Percentiles rank a stretch among this genome's conserved stretches.
Conservation (phyloP, 768 basidiomycete genomes). For the Mycena haematopus region DNA sequence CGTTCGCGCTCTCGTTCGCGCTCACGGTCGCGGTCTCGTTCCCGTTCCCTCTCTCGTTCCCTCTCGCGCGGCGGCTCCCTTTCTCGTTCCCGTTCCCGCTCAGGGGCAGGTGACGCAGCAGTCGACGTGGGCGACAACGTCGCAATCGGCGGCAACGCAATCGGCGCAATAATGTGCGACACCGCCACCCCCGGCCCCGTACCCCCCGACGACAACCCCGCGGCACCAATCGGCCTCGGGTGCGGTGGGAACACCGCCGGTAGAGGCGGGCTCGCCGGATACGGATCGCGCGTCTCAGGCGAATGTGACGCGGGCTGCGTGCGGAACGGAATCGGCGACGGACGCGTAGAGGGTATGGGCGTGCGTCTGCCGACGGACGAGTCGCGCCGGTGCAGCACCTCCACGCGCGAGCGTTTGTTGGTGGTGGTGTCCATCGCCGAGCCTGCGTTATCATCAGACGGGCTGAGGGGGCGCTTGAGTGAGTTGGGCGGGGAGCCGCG, state of each 20-base stretch:
- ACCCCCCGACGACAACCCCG: constrained; percentile 46
- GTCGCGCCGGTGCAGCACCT: constrained; percentile 54
- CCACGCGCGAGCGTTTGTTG: constrained; percentile 70
- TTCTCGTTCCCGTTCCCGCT: constrained; percentile 35
- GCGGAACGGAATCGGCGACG: constrained; percentile 77
- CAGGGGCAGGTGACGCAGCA: constrained; percentile 55
- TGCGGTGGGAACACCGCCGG: constrained; percentile 74
- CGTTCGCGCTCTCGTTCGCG: constrained; percentile 36
- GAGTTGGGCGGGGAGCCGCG: constrained; percentile 65
- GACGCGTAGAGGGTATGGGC: constrained; percentile 65
- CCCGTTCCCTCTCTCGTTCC: neutral
- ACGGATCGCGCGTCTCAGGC: constrained; percentile 66
- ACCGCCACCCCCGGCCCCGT: constrained; percentile 32
- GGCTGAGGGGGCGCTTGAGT: constrained; percentile 75
- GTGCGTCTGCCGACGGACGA: constrained; percentile 60
- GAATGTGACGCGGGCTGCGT: constrained; percentile 74
- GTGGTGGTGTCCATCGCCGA: constrained; percentile 32
- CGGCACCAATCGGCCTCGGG: constrained; percentile 70
- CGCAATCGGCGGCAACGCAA: constrained; percentile 73
- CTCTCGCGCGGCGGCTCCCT: constrained; percentile 2
- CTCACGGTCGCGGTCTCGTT: constrained; percentile 8
- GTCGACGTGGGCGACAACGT: constrained; percentile 69
- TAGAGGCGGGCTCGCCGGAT: constrained; percentile 60
- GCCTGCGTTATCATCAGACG: constrained; percentile 56
- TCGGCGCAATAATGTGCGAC: constrained; percentile 35